Evolutionary conservation across 208 protist species (phyloP), one percentile per base, ranked within the genome.

Genomic region (Trypanosoma conorhini): DNA sequence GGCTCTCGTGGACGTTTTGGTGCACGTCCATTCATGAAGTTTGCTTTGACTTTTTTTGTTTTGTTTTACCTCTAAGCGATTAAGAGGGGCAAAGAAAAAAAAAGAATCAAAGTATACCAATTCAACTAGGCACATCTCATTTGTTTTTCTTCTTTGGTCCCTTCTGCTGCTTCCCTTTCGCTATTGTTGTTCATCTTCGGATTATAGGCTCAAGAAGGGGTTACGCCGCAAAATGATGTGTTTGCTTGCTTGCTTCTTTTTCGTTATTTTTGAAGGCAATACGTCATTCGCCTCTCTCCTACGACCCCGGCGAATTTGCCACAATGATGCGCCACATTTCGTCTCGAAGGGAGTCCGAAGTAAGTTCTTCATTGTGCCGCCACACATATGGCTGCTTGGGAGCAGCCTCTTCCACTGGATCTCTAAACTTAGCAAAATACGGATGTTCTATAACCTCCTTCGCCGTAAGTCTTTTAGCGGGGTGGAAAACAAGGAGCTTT

Each of bases 401-500:
- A 3, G 38, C 77, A 17, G 87, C 81, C 65, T 98, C 97, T 17
- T 90, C 82, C 15, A 70, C 79, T 22, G 89, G 70, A 59, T 97
- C 82, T 31, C 92, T 82, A 82, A 97, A 98, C 54, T 91, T 88
- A 2, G 63, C 42, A 85, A 99, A 96, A 73, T 97, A 99, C 5
- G 93, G 89, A 72, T 99, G 96, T 67, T 92, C 90, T 55, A 99
- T 87, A n/a, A 97, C 92, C 62, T 98, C 82, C 51, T 87, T 89
- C 19, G 96, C 93, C 1, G 95, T 98, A 33, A 98, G 76, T 33
- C 98, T 86, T 81, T 97, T 98, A 8, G 93, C 82, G 26, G 98
- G 98, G 70, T 99, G 98, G 72, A 99, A 99, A 46, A 98, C 92
- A 24, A 99, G 83, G 9, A 99, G 82, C 62, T 97, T 92, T 42